Evolutionary conservation across 345 rosid species (phyloP).

Genomic region (Eucalyptus marginata): DNA sequence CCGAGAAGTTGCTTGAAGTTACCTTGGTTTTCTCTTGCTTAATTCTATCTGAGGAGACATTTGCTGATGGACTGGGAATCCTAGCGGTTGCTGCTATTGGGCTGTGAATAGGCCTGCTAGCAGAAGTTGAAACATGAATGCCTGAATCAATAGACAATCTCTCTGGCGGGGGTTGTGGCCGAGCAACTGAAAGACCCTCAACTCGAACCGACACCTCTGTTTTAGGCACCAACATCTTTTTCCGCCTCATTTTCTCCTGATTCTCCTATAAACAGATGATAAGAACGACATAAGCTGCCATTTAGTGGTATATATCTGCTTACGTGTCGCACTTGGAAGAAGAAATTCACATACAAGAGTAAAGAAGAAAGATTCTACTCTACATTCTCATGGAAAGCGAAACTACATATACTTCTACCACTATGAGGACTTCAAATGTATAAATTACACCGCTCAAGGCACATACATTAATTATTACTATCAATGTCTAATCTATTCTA

Average conservation of each 20-base stretch:
- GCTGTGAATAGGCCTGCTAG: slow-evolving; percentile 8
- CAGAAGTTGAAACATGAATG: slow-evolving; percentile 16
- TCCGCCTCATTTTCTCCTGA: slow-evolving; percentile 39
- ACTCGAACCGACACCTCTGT: slow-evolving; percentile 21
- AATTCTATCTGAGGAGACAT: slow-evolving; percentile 20
- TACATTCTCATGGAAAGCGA: not conserved
- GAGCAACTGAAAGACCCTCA: slow-evolving; percentile 23
- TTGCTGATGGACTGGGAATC: slow-evolving; percentile 20
- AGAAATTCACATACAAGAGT: not conserved
- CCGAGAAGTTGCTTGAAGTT: slow-evolving; percentile 18
- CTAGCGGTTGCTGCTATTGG: slow-evolving; percentile 18
- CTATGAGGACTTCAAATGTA: not conserved
- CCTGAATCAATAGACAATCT: slow-evolving; percentile 8
- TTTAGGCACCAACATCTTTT: slow-evolving; percentile 33
- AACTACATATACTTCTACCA: not conserved
- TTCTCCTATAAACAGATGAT: slow-evolving; percentile 14
- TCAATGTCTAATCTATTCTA: not conserved
- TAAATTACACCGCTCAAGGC: not conserved
- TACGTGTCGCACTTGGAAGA: not conserved
- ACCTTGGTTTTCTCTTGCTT: slow-evolving; percentile 52
- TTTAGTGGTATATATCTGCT: not conserved
- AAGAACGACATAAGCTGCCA: not conserved
- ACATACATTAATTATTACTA: not conserved
- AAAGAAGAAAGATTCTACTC: not conserved
- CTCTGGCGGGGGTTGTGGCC: slow-evolving; percentile 21